phyloP scores from a whole-genome alignment of 75 land plant species.

The Pinus taeda region DNA sequence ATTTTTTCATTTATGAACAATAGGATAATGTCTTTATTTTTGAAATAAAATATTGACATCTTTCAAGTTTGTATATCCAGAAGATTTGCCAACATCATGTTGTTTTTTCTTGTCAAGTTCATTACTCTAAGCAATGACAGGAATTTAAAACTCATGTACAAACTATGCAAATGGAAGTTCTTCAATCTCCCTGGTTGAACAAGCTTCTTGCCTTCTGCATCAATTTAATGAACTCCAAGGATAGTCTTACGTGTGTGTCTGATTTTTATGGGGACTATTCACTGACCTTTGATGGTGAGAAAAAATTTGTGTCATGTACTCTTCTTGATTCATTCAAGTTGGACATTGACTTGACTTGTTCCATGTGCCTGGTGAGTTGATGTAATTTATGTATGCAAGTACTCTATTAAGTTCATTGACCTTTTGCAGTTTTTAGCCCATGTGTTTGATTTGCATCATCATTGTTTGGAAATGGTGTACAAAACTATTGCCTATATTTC shows the following conservation, averaged over 20 bases:
- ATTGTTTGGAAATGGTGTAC: not conserved
- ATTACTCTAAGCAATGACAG: slow-evolving; percentile 71
- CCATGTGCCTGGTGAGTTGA: slow-evolving; percentile 51
- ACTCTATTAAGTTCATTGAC: too few relatives aligned
- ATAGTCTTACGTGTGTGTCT: slow-evolving; percentile 4
- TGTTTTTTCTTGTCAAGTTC: slow-evolving; percentile 34
- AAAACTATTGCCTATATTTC: too few relatives aligned
- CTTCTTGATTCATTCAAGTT: slow-evolving; percentile 63
- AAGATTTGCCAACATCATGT: too few relatives aligned
- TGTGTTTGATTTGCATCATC: not conserved
- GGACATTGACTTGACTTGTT: slow-evolving; percentile 64
- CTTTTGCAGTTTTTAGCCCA: too few relatives aligned
- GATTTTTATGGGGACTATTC: slow-evolving; percentile 10
- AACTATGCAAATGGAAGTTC: slow-evolving; percentile 67
- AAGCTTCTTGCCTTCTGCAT: slow-evolving; percentile 78
- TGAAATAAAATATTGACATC: too few relatives aligned
- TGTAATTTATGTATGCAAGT: not conserved
- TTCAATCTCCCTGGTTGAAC: slow-evolving; percentile 82
- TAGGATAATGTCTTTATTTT: too few relatives aligned
- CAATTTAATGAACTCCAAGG: slow-evolving; percentile 46
- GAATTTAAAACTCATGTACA: slow-evolving; percentile 62
- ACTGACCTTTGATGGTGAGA: slow-evolving; percentile 33
- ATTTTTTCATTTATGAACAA: too few relatives aligned
- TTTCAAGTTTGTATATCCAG: too few relatives aligned
- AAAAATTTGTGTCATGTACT: slow-evolving; percentile 52